Conservation (phyloP, 495 filamentous ascomycete genomes). For the Podospora pseudopauciseta region DNA sequence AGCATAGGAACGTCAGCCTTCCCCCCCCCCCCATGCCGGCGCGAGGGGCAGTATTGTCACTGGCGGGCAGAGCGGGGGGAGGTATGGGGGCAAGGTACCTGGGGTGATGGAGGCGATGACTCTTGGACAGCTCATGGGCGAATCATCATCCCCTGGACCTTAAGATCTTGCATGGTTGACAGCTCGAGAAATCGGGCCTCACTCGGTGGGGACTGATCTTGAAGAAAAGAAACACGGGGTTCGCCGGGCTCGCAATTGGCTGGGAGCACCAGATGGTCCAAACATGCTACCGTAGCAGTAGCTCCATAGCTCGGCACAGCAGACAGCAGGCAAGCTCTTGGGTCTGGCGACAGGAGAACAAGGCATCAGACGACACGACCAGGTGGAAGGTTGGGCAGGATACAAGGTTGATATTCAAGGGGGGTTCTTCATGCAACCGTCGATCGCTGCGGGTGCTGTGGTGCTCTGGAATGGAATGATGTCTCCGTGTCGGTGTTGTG, state of each 20-base stretch:
- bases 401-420: slow-evolving; percentile 8
- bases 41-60: neutral
- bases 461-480: neutral
- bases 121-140: too few species aligned
- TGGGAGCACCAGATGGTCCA: slow-evolving; percentile 21
- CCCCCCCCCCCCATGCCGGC: neutral
- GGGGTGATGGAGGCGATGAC: too few species aligned
- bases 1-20: slow-evolving; percentile 3
- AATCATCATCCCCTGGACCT: neutral
- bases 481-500: neutral
- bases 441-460: neutral
- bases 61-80: neutral
- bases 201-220: neutral
- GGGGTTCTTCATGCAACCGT: slow-evolving; percentile 22
- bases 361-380: slow-evolving; percentile 12
- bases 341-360: neutral
- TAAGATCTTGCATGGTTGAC: neutral
- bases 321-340: neutral
- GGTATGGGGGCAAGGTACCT: neutral
- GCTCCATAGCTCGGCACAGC: neutral
- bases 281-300: slow-evolving; percentile 23
- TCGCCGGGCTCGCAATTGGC: slow-evolving; percentile 26
- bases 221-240: slow-evolving; percentile 18
- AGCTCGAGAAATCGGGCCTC: slow-evolving; percentile 2
- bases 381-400: slow-evolving; percentile 12